Evolutionary conservation across 179 eudicot species (phyloP).

Genomic region (Patellifolia procumbens): DNA sequence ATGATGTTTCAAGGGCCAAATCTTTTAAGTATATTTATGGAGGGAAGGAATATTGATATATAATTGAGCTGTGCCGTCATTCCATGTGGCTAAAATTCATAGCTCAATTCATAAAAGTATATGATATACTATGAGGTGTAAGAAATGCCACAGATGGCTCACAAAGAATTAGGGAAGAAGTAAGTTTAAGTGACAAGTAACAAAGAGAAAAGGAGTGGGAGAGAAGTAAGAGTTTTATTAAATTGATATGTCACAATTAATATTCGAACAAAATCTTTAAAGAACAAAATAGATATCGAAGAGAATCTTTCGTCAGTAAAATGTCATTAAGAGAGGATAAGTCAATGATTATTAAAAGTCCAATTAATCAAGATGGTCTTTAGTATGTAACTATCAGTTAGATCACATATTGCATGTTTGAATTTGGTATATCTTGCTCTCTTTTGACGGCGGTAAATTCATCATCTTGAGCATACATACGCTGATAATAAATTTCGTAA

Average conservation of each 20-base stretch:
- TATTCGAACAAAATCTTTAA: slow-evolving; percentile 20
- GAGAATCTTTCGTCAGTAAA: slow-evolving; percentile 12
- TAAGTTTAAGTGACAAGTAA: slow-evolving; percentile 17
- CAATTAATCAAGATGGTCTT: background rate
- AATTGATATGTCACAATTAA: background rate
- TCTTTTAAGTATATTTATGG: background rate
- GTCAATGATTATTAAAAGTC: slow-evolving; percentile 1
- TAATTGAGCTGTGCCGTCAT: background rate
- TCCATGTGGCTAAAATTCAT: slow-evolving; percentile 12
- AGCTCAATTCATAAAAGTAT: background rate
- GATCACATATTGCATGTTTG: background rate
- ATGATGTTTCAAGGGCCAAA: too few species aligned
- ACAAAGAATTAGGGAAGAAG: slow-evolving; percentile 1
- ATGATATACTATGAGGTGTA: background rate
- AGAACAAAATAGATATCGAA: background rate
- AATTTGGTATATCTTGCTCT: background rate
- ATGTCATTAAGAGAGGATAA: slow-evolving; percentile 6
- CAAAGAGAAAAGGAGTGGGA: background rate
- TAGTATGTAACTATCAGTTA: background rate
- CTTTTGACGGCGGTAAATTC: background rate
- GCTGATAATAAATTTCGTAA: too few species aligned
- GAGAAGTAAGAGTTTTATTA: slow-evolving; percentile 1
- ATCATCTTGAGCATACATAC: too few species aligned
- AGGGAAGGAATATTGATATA: slow-evolving; percentile 1
- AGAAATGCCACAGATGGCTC: background rate